These are phyloP conservation scores for Lachancea thermotolerans DNA, from an alignment of 805 yeast genomes.

Conservation along the genomic window DNA sequence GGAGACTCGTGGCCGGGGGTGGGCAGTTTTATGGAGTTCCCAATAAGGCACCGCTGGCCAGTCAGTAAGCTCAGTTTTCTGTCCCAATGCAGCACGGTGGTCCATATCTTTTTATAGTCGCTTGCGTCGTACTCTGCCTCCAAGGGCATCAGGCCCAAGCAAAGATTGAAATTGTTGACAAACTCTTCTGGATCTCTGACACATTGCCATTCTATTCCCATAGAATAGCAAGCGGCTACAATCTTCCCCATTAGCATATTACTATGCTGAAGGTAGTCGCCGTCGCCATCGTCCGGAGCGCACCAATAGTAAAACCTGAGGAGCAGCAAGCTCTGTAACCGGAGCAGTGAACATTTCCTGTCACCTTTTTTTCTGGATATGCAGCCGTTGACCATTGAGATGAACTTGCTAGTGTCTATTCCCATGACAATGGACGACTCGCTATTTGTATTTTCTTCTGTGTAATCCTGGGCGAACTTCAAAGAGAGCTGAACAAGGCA, in stretches of 20 bases:
- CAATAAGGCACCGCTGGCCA: conserved; percentile 26
- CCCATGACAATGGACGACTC: conserved; percentile 7
- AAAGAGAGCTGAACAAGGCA: conserved; percentile 22
- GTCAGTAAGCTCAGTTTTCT: conserved; percentile 25
- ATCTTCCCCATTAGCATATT: conserved; percentile 26
- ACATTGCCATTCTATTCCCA: conserved; percentile 27
- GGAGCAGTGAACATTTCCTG: conserved; percentile 25
- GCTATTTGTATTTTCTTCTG: no score
- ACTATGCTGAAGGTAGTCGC: conserved; percentile 24
- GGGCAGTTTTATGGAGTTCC: conserved; percentile 15
- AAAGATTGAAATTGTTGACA: conserved; percentile 15
- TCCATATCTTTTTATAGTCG: conserved; percentile 22
- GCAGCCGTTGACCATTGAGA: conserved; percentile 21
- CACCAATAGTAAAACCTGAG: conserved; percentile 30
- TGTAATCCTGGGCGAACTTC: conserved; percentile 12
- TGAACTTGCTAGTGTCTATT: conserved; percentile 19
- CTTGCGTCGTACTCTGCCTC: conserved; percentile 12
- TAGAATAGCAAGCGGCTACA: conserved; percentile 23
- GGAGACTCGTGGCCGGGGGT: not conserved
- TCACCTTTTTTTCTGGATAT: conserved; percentile 20
- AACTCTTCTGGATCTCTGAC: conserved; percentile 12
- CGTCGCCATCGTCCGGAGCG: conserved; percentile 31
- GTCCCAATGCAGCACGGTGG: conserved; percentile 26
- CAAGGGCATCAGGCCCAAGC: conserved; percentile 5
- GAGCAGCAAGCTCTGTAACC: conserved; percentile 23